Base-by-base conservation (phyloP, 208 protist species). In the Plasmodiophora brassicae region DNA sequence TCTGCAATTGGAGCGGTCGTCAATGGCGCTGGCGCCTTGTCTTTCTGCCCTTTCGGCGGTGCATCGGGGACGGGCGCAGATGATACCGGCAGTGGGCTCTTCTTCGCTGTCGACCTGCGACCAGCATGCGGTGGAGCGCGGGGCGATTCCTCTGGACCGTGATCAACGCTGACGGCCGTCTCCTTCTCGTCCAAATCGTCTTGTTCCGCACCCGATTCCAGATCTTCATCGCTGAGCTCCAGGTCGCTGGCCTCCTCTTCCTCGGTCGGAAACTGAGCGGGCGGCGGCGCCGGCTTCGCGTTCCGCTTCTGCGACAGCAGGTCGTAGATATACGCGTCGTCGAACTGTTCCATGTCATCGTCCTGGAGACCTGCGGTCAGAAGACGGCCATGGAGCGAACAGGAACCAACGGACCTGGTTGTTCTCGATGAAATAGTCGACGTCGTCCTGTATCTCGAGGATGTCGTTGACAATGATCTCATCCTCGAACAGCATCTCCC, bases 371-470 rank as follows among this genome's bases (percentile, higher is more conserved):
- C 32, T 44, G n/a, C 5, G 32, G 65, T 78, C n/a, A 78, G 65
- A 57, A n/a, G 5, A 78, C 41, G 20, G 65, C n/a, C 14, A 5
- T 78, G 5, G 41, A 32, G 14, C 20, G 50, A 25, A 14, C 50
- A 57, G 20, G 50, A 28, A 25, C 20, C 25, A 25, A 57, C 8
- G 44, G 8, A 78, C 85, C 85, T 88, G 85, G 28, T 88, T 88
- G 20, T 88, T 71, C 28, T 44, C 43, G 53, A 88, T 88, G 85
- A 78, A 88, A 71, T 88, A 88, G 54, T 88, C 85, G 20, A 88
- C 50, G 53, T 88, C 85, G n/a, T 88, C 85, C n/a, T 78, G 65
- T 14, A 78, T 78, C 41, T 78, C 65, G 32, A 44, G 32, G 20
- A 78, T 38, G 41, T 78, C 65, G n/a, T n/a, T 38, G 14, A 78